These are phyloP conservation scores for Mortierella sp. DNA, from an alignment of 371 early-diverging fungal species.

Conservation along the genomic window DNA sequence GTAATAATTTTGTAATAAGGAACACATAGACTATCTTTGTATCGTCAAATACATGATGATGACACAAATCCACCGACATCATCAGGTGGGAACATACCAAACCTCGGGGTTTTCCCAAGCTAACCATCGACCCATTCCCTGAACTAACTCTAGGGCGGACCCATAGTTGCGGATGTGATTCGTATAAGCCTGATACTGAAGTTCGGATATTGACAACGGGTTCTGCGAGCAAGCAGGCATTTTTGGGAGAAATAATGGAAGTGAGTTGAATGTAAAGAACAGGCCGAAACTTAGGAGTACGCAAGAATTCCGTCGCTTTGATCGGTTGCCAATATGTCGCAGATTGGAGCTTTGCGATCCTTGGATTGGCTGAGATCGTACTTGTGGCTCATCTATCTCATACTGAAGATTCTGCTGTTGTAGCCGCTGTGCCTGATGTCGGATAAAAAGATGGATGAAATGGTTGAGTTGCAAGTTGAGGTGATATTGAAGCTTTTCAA, in stretches of 20 bases:
- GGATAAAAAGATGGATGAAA: background rate
- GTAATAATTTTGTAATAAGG: background rate
- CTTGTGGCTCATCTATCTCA: background rate
- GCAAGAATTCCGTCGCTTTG: background rate
- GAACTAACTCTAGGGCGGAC: background rate
- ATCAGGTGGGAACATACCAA: background rate
- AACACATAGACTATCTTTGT: background rate
- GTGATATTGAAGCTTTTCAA: background rate
- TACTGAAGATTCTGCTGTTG: background rate
- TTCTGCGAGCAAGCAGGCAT: background rate
- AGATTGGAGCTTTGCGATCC: background rate
- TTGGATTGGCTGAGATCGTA: background rate
- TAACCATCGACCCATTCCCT: background rate
- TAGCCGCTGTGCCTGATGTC: background rate
- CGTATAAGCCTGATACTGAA: too few relatives aligned
- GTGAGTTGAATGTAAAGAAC: background rate
- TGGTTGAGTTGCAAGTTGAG: background rate
- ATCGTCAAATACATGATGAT: background rate
- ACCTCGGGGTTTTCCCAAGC: background rate
- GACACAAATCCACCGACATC: too few relatives aligned
- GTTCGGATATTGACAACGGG: background rate
- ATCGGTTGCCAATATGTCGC: background rate
- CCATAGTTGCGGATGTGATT: background rate
- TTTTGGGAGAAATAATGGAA: background rate
- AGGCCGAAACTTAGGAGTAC: background rate